These are phyloP conservation scores for Boletus sp. DNA, from an alignment of 1,284 basidiomycete genomes.

Conservation along the genomic window DNA sequence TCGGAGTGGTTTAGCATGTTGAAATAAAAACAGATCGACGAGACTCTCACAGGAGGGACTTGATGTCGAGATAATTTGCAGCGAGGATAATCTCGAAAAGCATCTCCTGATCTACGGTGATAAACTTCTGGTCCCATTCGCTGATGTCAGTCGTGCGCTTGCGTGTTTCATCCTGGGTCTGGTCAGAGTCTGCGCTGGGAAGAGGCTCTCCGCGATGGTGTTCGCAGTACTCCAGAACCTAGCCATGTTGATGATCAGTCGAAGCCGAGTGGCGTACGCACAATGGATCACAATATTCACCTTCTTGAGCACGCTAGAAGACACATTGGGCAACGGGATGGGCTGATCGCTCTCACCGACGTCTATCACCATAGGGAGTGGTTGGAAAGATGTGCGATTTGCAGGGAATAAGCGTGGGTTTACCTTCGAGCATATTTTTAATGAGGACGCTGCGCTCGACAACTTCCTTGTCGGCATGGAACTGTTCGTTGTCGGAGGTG, in stretches of 20 bases:
- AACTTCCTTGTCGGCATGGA: conserved; percentile 91
- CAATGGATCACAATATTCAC: conserved; percentile 40
- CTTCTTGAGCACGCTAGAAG: conserved; percentile 96
- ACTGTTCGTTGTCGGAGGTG: conserved; percentile 96
- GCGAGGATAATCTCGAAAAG: conserved; percentile 99
- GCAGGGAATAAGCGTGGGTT: conserved; percentile 17
- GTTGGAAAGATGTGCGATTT: conserved; percentile 14
- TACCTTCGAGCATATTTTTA: conserved; percentile 99
- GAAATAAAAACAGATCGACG: not conserved
- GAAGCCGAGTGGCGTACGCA: not conserved
- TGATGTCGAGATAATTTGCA: conserved; percentile 99
- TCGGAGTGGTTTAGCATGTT: conserved; percentile 34
- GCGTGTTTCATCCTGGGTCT: conserved; percentile 88
- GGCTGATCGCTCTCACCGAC: conserved; percentile 90
- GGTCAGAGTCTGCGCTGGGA: conserved; percentile 81
- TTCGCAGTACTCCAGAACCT: conserved; percentile 99
- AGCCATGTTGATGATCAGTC: conserved; percentile 8
- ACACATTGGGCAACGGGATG: conserved; percentile 97
- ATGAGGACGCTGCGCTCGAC: conserved; percentile 95
- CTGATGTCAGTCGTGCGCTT: conserved; percentile 97
- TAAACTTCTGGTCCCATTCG: conserved; percentile 99
- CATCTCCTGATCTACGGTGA: conserved; percentile 96
- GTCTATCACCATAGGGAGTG: conserved; percentile 50
- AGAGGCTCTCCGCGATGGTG: conserved; percentile 97
- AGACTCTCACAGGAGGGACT: conserved; percentile 84